Percentiles rank a stretch among this genome's conserved stretches.
phyloP scores from a whole-genome alignment of 441 rosid genomes.

The Pelargonium exstipulatum region DNA sequence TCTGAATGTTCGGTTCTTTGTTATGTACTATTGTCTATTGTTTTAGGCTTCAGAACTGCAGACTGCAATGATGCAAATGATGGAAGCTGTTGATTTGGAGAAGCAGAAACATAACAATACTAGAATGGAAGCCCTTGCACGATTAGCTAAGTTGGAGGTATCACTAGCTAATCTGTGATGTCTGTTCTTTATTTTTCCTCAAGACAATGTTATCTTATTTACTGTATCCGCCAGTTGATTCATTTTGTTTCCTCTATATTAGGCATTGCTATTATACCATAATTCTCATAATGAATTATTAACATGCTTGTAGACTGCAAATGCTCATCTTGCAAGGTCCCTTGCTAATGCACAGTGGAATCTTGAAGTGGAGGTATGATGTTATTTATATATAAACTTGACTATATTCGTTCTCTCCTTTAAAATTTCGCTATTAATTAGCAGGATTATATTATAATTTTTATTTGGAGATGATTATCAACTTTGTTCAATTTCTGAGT shows the following conservation, averaged over 20 bases:
- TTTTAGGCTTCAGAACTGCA: conserved; percentile 83
- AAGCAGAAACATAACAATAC: conserved; percentile 93
- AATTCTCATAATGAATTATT: conserved; percentile 1
- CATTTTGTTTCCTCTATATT: conserved; percentile 13
- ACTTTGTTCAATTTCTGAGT: not conserved
- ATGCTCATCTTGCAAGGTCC: conserved; percentile 83
- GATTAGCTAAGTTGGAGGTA: conserved; percentile 84
- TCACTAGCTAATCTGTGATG: conserved; percentile 17
- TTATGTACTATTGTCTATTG: conserved; percentile 8
- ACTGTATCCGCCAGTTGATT: conserved; percentile 6
- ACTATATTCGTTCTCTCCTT: conserved; percentile 8
- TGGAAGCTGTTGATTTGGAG: conserved; percentile 86
- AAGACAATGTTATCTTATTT: conserved; percentile 1
- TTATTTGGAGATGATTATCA: conserved; percentile 2
- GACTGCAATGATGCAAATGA: conserved; percentile 80
- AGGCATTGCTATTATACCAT: conserved; percentile 6
- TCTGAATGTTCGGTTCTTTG: conserved; percentile 1
- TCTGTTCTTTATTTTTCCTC: conserved; percentile 18
- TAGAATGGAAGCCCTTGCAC: conserved; percentile 79
- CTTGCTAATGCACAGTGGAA: conserved; percentile 77
- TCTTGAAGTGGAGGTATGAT: conserved; percentile 76
- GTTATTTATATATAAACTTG: conserved; percentile 12
- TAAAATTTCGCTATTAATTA: not conserved
- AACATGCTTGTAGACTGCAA: conserved; percentile 61
- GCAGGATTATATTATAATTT: conserved; percentile 4